Evolutionary conservation across 768 basidiomycete genomes (phyloP).

Genomic region (Boletus rubroflammeus): DNA sequence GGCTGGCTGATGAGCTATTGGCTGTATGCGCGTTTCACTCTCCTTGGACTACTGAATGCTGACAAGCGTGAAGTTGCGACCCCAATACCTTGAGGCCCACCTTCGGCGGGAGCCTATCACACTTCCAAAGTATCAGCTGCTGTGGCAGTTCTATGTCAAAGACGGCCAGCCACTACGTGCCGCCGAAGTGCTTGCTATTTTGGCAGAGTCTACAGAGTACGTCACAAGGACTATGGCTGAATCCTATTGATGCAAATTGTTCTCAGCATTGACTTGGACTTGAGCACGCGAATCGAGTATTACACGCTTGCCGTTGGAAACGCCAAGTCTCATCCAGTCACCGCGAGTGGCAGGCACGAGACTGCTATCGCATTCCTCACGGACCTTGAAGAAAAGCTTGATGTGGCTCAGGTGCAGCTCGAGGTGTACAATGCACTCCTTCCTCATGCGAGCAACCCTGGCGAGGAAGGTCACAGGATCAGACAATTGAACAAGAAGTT

Average conservation of each 20-base stretch:
- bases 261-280: constrained; percentile 57
- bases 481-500: constrained; percentile 55
- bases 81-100: constrained; percentile 85
- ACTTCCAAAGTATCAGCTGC: constrained; percentile 77
- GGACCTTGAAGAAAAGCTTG: constrained; percentile 91
- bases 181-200: constrained; percentile 74
- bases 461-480: constrained; percentile 61
- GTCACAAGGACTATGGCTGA: constrained; percentile 22
- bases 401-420: constrained; percentile 95
- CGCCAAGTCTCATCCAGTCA: constrained; percentile 90
- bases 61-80: constrained; percentile 59
- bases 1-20: constrained; percentile 82
- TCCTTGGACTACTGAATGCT: constrained; percentile 4
- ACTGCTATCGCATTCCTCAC: constrained; percentile 95
- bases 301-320: constrained; percentile 93
- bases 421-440: constrained; percentile 73
- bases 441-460: constrained; percentile 58
- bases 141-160: constrained; percentile 98
- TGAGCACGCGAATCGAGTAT: constrained; percentile 83
- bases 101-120: constrained; percentile 77
- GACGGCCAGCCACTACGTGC: constrained; percentile 84
- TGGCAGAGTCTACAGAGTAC: constrained; percentile 84
- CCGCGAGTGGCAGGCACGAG: constrained; percentile 72
- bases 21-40: constrained; percentile 55
- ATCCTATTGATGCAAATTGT: constrained; percentile 1